phyloP scores from a whole-genome alignment of 2,329 filamentous ascomycete species.

The Fusarium camptoceras region DNA sequence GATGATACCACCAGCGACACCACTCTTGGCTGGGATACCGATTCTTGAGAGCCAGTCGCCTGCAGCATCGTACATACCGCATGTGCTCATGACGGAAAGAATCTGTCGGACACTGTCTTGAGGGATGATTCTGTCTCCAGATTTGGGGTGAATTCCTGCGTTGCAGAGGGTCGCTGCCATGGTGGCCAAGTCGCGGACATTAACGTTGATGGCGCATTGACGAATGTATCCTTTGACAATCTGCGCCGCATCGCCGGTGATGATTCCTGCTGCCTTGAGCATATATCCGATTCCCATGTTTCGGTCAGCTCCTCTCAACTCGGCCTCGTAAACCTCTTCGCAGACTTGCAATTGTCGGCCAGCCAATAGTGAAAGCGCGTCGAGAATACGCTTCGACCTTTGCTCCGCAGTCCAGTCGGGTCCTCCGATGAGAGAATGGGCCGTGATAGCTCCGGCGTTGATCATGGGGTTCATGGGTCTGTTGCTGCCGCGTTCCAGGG shows the following conservation, averaged over 20 bases:
- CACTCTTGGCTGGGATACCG: constrained; percentile 55
- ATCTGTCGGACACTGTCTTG: constrained; percentile 54
- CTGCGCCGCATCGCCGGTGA: constrained; percentile 50
- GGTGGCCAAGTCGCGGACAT: constrained; percentile 55
- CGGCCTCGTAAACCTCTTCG: constrained; percentile 55
- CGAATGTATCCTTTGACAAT: constrained; percentile 55
- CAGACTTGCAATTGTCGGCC: constrained; percentile 52
- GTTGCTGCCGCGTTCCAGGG: constrained; percentile 47
- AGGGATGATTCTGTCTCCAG: constrained; percentile 51
- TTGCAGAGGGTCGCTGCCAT: constrained; percentile 56
- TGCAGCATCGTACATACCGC: constrained; percentile 57
- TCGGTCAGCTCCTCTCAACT: constrained; percentile 50
- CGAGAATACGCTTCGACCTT: constrained; percentile 52
- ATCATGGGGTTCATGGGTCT: constrained; percentile 54
- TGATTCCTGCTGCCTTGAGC: constrained; percentile 56
- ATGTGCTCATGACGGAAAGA: constrained; percentile 57
- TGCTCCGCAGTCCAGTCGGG: constrained; percentile 51
- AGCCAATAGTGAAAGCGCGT: constrained; percentile 51
- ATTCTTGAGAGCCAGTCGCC: constrained; percentile 55
- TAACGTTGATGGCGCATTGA: constrained; percentile 56
- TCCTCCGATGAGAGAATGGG: constrained; percentile 49
- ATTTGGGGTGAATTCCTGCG: constrained; percentile 51
- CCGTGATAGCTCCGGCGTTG: constrained; percentile 52
- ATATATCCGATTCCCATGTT: constrained; percentile 55
- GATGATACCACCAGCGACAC: constrained; percentile 51